Conservation (phyloP, 345 rosid species). For the Gossypium sturtianum region DNA sequence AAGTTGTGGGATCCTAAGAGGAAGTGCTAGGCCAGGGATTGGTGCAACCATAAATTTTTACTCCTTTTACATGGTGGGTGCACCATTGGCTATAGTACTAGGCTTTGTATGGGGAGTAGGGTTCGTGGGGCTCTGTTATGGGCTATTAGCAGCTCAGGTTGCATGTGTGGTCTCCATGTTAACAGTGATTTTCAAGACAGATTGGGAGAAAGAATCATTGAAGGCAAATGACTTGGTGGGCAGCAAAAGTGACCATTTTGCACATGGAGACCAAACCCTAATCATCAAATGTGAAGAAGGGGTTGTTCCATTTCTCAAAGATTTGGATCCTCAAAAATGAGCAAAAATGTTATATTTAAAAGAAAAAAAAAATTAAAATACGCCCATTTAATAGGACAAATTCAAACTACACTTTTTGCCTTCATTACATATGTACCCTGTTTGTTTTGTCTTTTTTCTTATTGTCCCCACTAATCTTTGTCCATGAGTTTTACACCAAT, state of each 20-base stretch:
- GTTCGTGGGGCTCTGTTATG: conserved; percentile 84
- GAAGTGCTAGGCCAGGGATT: conserved; percentile 70
- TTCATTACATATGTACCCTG: not conserved
- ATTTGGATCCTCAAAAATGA: not conserved
- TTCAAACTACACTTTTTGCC: not conserved
- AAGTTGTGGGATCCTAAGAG: conserved; percentile 80
- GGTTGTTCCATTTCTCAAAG: not conserved
- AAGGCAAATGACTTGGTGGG: conserved; percentile 71
- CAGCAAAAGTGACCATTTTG: conserved; percentile 17
- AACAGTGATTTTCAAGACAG: conserved; percentile 55
- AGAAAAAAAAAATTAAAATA: not conserved
- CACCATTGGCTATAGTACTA: conserved; percentile 59
- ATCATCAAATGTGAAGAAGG: conserved; percentile 36
- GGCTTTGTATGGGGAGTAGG: conserved; percentile 60
- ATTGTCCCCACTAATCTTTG: not conserved
- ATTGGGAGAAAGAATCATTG: conserved; percentile 70
- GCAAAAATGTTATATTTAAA: not conserved
- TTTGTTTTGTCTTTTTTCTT: not conserved
- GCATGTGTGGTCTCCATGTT: conserved; percentile 64
- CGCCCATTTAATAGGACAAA: not conserved
- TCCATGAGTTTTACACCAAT: not conserved
- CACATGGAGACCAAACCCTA: conserved; percentile 27
- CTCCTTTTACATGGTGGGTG: conserved; percentile 80
- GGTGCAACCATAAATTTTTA: conserved; percentile 67
- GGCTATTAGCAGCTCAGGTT: conserved; percentile 75